phyloP scores from a whole-genome alignment of 768 basidiomycete genomes.

The Amanita subjunquillea region DNA sequence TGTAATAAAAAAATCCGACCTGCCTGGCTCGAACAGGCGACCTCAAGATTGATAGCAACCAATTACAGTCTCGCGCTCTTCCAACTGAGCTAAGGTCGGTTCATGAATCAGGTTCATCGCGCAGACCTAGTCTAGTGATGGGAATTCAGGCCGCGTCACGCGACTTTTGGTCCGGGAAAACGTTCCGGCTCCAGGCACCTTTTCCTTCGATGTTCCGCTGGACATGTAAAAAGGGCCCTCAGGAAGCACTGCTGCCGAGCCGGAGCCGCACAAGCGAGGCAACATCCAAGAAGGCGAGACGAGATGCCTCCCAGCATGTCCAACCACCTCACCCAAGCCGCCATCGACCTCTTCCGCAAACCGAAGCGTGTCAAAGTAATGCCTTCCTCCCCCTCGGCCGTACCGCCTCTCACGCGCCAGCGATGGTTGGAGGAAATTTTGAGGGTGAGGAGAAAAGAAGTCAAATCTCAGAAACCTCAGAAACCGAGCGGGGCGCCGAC shows the following conservation, averaged over 20 bases:
- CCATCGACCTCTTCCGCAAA: slow-evolving; percentile 49
- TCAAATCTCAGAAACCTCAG: slow-evolving; percentile 24
- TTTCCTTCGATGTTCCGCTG: too few species aligned
- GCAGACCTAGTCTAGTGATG: too few species aligned
- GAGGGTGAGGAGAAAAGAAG: slow-evolving; percentile 61
- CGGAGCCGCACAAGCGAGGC: too few species aligned
- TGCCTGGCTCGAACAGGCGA: slow-evolving; percentile 59
- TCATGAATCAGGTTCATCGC: not conserved
- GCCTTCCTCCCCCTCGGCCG: slow-evolving; percentile 52
- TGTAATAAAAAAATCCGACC: slow-evolving; percentile 24
- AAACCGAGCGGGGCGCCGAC: slow-evolving; percentile 9
- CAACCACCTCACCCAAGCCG: slow-evolving; percentile 31
- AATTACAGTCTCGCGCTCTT: slow-evolving; percentile 41
- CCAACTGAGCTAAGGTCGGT: slow-evolving; percentile 42
- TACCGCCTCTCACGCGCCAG: too few species aligned
- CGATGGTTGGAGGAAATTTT: slow-evolving; percentile 43
- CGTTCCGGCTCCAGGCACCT: too few species aligned
- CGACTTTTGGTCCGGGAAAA: too few species aligned
- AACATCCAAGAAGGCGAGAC: too few species aligned
- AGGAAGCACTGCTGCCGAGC: too few species aligned
- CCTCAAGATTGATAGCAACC: slow-evolving; percentile 32
- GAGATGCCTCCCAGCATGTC: slow-evolving; percentile 12
- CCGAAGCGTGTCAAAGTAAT: slow-evolving; percentile 45
- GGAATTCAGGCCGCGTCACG: too few species aligned
- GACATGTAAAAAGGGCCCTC: too few species aligned